Evolutionary conservation across 1,284 basidiomycete species (phyloP).

Genomic region (Cryptococcus jaspeensis): DNA sequence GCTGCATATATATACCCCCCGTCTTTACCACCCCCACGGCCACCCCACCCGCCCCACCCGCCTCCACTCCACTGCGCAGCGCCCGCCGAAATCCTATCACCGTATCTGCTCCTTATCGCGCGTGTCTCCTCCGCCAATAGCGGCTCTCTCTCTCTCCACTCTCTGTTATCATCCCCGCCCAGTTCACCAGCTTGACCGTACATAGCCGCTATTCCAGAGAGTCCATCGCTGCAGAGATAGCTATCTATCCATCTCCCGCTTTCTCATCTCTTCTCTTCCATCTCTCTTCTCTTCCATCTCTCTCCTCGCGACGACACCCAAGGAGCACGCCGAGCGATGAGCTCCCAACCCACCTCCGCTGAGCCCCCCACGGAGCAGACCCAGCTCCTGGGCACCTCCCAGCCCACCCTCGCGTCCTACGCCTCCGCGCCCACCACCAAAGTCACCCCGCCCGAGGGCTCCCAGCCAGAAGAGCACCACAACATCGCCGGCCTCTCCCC

Average conservation of each 20-base stretch:
- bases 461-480: slow-evolving; percentile 26
- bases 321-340: not conserved
- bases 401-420: not conserved
- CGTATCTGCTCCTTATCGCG: no score
- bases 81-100: no score
- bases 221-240: no score
- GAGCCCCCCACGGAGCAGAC: slow-evolving; percentile 5
- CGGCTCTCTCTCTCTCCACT: no score
- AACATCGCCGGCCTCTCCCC: slow-evolving; percentile 40
- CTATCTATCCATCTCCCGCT: not conserved
- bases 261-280: not conserved
- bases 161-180: no score
- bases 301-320: not conserved
- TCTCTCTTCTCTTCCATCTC: not conserved
- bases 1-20: no score
- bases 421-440: not conserved
- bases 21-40: no score
- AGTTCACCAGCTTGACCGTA: no score
- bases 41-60: no score
- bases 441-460: not conserved
- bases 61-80: no score
- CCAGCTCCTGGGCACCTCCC: slow-evolving; percentile 3
- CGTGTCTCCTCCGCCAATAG: no score
- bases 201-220: no score
- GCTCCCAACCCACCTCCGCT: not conserved